Evolutionary conservation across 73 alveolate species (phyloP), one percentile per base, ranked within the genome.

Genomic region (Uronychia setigera): DNA sequence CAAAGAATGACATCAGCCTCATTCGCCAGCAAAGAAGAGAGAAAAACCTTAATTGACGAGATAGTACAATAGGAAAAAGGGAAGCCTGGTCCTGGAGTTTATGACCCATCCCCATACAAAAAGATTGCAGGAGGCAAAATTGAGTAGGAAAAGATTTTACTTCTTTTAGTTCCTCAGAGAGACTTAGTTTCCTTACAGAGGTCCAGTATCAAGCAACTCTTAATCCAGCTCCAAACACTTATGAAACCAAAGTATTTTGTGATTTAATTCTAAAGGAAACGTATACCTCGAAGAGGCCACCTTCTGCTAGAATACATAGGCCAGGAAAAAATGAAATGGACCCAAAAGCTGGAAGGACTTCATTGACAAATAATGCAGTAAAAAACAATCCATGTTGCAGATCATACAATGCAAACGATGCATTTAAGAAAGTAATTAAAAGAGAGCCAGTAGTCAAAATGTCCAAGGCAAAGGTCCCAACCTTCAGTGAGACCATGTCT

Each of bases 61-160:
- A 19, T 46, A 5, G 67, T 46, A 11, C n/a, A 46, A 11, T 19
- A 11, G 67, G 19, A 46, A 11, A 46, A 46, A 46, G 67, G 67
- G n/a, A 46, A 46, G 67, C 67, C 67, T 46, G 67, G 67, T 5
- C 67, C 67, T 46, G 67, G 67, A 46, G 67, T 46, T 46, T 46
- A 46, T 46, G 67, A 46, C 67, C 67, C 67, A 11, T 11, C 5
- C 19, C 19, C 67, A 5, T 11, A 5, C 67, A 11, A 5, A 5
- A 46, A 19, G 67, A 46, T 46, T 19, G n/a, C 19, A 46, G 67
- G 67, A 11, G 67, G 67, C 5, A 46, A 46, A 46, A 46, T 46
- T 11, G 19, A 5, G 67, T 46, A 46, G 67, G 67, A 46, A 46
- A 46, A 46, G 19, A 19, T 19, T 46, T 5, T 11, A 46, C 67